Evolutionary conservation across 2,329 filamentous ascomycete genomes (phyloP).

Genomic region (Salinomyces thailandicus): DNA sequence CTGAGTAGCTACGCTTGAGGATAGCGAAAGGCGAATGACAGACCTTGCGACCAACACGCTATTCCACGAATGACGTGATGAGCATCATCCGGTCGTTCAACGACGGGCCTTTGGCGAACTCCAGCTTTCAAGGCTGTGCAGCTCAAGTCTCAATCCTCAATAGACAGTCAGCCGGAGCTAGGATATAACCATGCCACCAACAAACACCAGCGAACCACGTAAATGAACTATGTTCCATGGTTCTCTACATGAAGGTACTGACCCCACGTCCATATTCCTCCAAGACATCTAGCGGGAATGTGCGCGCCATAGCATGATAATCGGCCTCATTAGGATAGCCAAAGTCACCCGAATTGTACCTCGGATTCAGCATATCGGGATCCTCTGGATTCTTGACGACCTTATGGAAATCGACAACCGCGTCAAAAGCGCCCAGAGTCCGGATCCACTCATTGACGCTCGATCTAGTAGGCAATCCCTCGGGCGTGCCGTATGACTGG

Average conservation of each 20-base stretch:
- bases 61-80: too few relatives aligned
- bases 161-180: too few relatives aligned
- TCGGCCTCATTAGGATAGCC: constrained; percentile 52
- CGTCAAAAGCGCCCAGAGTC: constrained; percentile 46
- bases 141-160: too few relatives aligned
- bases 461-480: constrained; percentile 47
- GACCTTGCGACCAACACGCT: neutral
- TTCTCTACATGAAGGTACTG: neutral
- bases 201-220: too few relatives aligned
- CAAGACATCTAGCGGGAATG: constrained; percentile 49
- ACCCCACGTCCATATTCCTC: constrained; percentile 5
- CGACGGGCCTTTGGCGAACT: too few relatives aligned
- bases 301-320: constrained; percentile 49
- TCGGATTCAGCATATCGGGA: constrained; percentile 37
- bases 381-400: constrained; percentile 43
- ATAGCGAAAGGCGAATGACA: constrained; percentile 8
- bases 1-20: constrained; percentile 6
- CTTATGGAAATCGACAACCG: constrained; percentile 52
- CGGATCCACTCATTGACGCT: constrained; percentile 53
- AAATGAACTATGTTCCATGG: too few relatives aligned
- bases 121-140: too few relatives aligned
- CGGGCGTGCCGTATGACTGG: constrained; percentile 46
- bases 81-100: too few relatives aligned
- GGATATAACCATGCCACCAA: too few relatives aligned
- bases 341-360: constrained; percentile 54